Conservation (phyloP, 176 grass and related monocot genomes). For the Oryza glaberrima region DNA sequence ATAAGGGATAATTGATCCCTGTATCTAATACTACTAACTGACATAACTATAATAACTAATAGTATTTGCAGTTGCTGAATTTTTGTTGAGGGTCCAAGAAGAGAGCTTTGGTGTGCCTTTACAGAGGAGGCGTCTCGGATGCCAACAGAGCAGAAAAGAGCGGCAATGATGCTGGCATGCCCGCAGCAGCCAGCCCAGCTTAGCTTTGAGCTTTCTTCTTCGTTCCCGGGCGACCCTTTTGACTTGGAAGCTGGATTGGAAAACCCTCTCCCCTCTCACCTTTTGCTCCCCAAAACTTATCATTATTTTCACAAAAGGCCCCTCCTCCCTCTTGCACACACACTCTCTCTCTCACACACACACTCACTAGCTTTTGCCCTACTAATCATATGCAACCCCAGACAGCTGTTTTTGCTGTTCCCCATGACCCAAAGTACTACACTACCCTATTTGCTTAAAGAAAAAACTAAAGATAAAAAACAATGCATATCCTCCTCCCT, state of each 20-base stretch:
- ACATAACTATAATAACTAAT: neutral
- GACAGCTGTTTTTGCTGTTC: conserved; percentile 58
- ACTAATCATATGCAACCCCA: conserved; percentile 39
- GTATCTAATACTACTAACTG: neutral
- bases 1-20: neutral
- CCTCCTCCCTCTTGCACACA: neutral
- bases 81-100: conserved; percentile 7
- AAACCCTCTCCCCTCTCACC: conserved; percentile 14
- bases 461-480: conserved; percentile 5
- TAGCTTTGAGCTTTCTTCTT: conserved; percentile 5
- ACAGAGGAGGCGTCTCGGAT: conserved; percentile 47
- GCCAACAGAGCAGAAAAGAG: conserved; percentile 24
- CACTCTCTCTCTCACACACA: neutral
- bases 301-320: conserved; percentile 40
- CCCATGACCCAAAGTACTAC: conserved; percentile 40
- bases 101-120: conserved; percentile 32
- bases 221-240: conserved; percentile 49
- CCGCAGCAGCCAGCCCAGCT: neutral
- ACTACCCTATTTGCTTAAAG: neutral
- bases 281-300: conserved; percentile 8
- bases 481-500: conserved; percentile 29
- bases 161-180: conserved; percentile 53
- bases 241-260: conserved; percentile 45
- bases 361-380: conserved; percentile 23
- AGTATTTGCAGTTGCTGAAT: neutral